These are phyloP conservation scores for Choanephora cucurbitarum DNA, from an alignment of 371 early-diverging fungal species.

Conservation along the genomic window DNA sequence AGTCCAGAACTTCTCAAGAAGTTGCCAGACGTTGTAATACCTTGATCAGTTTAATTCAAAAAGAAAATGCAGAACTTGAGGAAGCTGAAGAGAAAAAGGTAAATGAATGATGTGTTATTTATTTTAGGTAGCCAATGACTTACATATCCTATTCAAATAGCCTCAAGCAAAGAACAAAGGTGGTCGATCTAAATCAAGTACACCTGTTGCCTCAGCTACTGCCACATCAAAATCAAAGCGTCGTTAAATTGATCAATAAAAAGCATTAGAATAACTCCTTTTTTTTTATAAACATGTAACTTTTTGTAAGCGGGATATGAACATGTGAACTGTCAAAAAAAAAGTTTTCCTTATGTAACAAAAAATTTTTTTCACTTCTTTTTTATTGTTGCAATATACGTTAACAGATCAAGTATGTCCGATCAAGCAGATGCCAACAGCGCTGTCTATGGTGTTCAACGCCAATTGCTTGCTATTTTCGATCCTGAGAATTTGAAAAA, in stretches of 20 bases:
- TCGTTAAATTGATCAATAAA: conserved; percentile 16
- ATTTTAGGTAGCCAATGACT: no score
- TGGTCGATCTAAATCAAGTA: conserved; percentile 23
- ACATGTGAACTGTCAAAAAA: conserved; percentile 1
- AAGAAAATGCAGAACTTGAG: conserved; percentile 57
- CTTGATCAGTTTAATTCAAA: conserved; percentile 66
- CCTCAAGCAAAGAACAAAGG: conserved; percentile 23
- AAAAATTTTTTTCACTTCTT: no score
- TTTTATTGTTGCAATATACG: no score
- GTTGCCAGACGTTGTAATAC: conserved; percentile 81
- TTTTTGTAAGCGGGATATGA: no score
- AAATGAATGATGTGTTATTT: background rate
- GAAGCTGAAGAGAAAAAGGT: conserved; percentile 51
- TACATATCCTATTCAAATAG: no score
- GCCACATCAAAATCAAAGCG: conserved; percentile 26
- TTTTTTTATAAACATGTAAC: no score
- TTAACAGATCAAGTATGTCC: background rate
- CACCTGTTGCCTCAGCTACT: conserved; percentile 20
- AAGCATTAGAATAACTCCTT: background rate
- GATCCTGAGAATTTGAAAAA: conserved; percentile 40
- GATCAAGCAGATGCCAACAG: background rate
- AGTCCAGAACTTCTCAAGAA: conserved; percentile 87
- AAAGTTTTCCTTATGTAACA: no score
- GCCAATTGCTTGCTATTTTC: conserved; percentile 36
- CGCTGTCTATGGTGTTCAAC: conserved; percentile 23